Base-by-base conservation (phyloP, 371 early-diverging fungal genomes). In the Actinomortierella wolfii region DNA sequence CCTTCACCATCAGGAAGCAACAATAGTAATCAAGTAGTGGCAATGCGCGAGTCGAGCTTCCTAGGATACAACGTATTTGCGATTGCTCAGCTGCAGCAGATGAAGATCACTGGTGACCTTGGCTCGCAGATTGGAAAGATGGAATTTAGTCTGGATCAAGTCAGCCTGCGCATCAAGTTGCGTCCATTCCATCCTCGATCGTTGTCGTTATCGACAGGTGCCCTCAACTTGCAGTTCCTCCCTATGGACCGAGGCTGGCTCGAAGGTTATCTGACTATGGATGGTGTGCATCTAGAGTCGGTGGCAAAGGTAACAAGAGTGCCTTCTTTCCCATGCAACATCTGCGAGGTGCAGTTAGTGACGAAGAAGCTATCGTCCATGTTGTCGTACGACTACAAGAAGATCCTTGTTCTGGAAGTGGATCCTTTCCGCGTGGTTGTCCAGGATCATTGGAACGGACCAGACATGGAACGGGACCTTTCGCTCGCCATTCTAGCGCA, bases 121-220 rank as follows among this genome's bases (percentile, higher is more conserved):
- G 91, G 93, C 2, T 92, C 90, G 55, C 87, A 88, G 7, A 87
- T 94, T 39, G 94, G 93, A 17, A 87, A 83, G 56, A 79, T 88
- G 29, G 78, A 71, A 5, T 64, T 86, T 17, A 57, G 55, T 3
- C 78, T 86, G n/a, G 62, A 81, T 41, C 77, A 83, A 41, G 57
- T 87, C 3, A 57, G 71, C 0, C 39, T 88, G 26, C 64, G 78
- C 11, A 78, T 80, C 0, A 80, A 87, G 50, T 68, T 77, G 42
- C 56, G 80, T 15, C 87, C 88, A 3, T 67, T 55, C 23, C 70
- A 70, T 20, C 76, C 83, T 2, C 76, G 80, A 14, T 79, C 78
- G 1, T 46, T 80, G 0, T 75, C 71, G 17, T 44, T 86, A 15
- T 71, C 76, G 0, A 65, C 81, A 20, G 83, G 83, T 8, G 26